Base-by-base conservation (phyloP, 208 protist genomes). In the Naegleria gruberi region DNA sequence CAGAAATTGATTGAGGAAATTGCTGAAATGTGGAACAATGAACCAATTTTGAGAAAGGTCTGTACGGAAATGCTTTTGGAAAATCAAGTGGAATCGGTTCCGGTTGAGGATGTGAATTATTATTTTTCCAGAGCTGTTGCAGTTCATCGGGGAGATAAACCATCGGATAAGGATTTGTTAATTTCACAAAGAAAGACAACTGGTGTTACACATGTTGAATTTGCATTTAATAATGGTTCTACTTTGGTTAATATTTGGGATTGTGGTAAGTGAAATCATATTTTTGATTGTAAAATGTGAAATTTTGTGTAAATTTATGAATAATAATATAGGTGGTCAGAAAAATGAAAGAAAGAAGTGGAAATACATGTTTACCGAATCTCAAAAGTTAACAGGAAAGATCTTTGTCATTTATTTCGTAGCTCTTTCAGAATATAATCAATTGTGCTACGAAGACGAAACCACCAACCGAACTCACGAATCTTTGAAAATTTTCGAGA, bases 361-460 rank as follows among this genome's bases (percentile, higher is more conserved):
- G 89, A 87, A 82, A 3, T 37, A 90, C 87, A 85, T 40, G 40
- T 65, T 45, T 1, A 65, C 1, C 10, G 65, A 77, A n/a, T 12
- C 65, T 30, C 6, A 77, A 77, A 30, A 77, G 34, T 77, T 37
- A 8, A 26, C 26, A 4, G 65, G 65, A 37, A 77, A 92, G 43
- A 43, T 77, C 7, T 30, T 40, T 42, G 89, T 93, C 34, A 57
- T 92, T 12, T 89, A 90, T 77, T 44, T 12, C 23, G 30, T 51
- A 44, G 91, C 89, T 37, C 23, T 93, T 4, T 44, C 6, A 81
- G 88, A 93, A 73, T 94, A 92, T 89, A 94, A 95, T 87, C 89
- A 91, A 82, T 90, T 87, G 51, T 85, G 95, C 30, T 86, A 90
- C 57, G 93, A 95, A 89, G 93, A 95, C 89, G 91, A 92, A 0